A percentile compares a stretch with the other conserved stretches of the same genome.
Conservation (phyloP, 108 stramenopile species). For the Schizochytrium sp. region DNA sequence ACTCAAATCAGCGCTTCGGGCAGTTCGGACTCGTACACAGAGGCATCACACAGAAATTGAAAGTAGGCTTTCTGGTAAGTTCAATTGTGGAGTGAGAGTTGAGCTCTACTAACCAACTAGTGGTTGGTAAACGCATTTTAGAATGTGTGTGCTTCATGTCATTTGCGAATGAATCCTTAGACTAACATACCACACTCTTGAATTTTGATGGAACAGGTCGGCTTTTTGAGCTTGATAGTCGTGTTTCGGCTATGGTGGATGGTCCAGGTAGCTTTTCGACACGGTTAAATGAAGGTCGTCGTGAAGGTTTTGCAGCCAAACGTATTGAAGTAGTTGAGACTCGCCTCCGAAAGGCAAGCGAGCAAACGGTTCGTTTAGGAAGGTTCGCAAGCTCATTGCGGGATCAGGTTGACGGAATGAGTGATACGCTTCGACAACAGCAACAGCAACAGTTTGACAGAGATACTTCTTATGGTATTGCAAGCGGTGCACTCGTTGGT, state of each 20-base stretch:
- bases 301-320: too few species aligned
- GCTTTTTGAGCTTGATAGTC: slow-evolving; percentile 28
- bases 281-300: too few species aligned
- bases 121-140: too few species aligned
- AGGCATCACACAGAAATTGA: not conserved
- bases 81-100: too few species aligned
- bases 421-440: not conserved
- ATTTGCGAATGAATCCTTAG: too few species aligned
- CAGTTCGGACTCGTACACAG: not conserved
- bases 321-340: not conserved
- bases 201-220: not conserved
- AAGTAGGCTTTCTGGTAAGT: not conserved
- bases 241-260: not conserved
- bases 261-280: too few species aligned
- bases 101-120: too few species aligned
- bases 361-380: not conserved
- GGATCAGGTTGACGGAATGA: not conserved
- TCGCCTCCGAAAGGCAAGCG: not conserved
- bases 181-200: too few species aligned
- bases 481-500: too few species aligned
- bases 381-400: not conserved
- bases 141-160: too few species aligned
- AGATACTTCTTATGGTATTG: not conserved
- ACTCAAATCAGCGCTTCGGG: not conserved
- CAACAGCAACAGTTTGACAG: not conserved